Conservation (phyloP, 495 filamentous ascomycete genomes). For the Trypethelium eluteriae region DNA sequence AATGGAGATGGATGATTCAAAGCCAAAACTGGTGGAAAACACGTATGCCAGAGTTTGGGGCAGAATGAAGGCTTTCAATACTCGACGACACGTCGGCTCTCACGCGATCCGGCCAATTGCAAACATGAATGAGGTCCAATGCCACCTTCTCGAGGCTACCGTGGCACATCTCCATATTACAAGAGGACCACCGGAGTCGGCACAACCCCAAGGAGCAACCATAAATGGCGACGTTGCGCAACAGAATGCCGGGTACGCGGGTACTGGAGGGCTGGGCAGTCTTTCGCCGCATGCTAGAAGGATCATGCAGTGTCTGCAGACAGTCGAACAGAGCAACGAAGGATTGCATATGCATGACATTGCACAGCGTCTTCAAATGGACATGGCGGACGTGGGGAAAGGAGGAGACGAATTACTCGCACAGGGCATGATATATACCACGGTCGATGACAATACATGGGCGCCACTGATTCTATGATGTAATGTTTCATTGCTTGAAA, state of each 20-base stretch:
- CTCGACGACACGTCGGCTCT: slow-evolving; percentile 72
- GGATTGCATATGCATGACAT: slow-evolving; percentile 74
- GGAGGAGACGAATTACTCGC: slow-evolving; percentile 71
- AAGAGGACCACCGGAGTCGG: slow-evolving; percentile 53
- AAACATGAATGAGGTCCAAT: slow-evolving; percentile 85
- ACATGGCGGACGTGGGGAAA: slow-evolving; percentile 57
- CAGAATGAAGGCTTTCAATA: slow-evolving; percentile 65
- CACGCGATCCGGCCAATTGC: slow-evolving; percentile 68
- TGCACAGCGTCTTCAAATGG: slow-evolving; percentile 52
- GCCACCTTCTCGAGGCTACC: slow-evolving; percentile 81
- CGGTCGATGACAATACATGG: slow-evolving; percentile 66
- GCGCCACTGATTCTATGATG: slow-evolving; percentile 20
- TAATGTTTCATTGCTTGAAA: not conserved
- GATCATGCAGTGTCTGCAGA: slow-evolving; percentile 59
- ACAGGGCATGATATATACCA: slow-evolving; percentile 75
- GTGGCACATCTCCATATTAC: slow-evolving; percentile 79
- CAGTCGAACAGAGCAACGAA: slow-evolving; percentile 60
- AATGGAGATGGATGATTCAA: slow-evolving; percentile 25
- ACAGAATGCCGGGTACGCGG: slow-evolving; percentile 40
- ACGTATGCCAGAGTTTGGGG: slow-evolving; percentile 79
- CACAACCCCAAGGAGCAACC: slow-evolving; percentile 27
- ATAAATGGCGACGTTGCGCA: slow-evolving; percentile 25
- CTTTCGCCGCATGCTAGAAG: slow-evolving; percentile 51
- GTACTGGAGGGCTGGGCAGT: slow-evolving; percentile 28
- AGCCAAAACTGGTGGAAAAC: slow-evolving; percentile 52